Base-by-base conservation (phyloP, 2,329 filamentous ascomycete genomes). In the Stagonosporopsis cucurbitacearum region DNA sequence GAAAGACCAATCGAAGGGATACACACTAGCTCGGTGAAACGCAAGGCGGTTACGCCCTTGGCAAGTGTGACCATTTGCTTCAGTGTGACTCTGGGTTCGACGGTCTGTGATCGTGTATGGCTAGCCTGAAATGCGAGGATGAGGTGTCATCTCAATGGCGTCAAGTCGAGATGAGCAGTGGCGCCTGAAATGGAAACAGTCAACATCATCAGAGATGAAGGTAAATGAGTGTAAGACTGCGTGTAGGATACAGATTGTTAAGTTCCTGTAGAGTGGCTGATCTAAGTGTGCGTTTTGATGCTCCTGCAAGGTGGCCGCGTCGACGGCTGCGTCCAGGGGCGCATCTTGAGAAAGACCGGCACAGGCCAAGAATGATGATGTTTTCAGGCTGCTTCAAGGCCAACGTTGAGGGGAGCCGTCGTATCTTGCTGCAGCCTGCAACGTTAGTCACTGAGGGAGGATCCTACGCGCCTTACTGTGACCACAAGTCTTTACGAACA, bases 1-100 rank as follows among this genome's bases (percentile, higher is more conserved):
- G 44, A 44, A 42, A 39, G 42, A 42, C 64, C 63, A 66, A 68
- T 68, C 57, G 54, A 64, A 48, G 59, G 48, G 50, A 55, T 47
- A 42, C 45, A 36, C 43, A 36, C 43, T 57, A 50, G 40, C 23
- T 28, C 37, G 35, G 54, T 68, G 64, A 67, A 68, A 67, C 63
- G 51, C 53, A 48, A 58, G 57, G 62, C 59, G 52, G 57, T 32
- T 64, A 57, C 42, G 43, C 36, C 32, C 53, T 61, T 62, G 43
- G 60, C 51, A 52, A 17, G 60, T 64, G 54, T 47, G 46, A 62
- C 58, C 41, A 50, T 28, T 46, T 60, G 58, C 58, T 62, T 62
- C 58, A 62, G 49, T 41, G 52, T 46, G 53, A 59, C 47, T 61
- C 44, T 57, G 41, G 45, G 30, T 50, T 62, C 49, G 41, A 30